phyloP scores from a whole-genome alignment of 176 grass and related monocot genomes.

The Oryza glaberrima region DNA sequence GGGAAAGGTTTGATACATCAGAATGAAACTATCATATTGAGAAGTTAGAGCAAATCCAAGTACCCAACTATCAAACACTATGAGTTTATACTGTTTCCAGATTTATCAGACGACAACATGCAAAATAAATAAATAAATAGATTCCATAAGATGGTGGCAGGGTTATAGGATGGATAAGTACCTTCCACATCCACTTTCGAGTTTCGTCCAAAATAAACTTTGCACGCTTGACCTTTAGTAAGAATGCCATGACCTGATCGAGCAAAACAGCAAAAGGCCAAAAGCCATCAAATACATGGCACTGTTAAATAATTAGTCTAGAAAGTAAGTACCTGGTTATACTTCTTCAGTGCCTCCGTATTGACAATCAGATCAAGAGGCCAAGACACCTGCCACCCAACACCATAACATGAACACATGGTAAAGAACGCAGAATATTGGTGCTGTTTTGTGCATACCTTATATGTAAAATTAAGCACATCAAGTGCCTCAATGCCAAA shows the following conservation, averaged over 20 bases:
- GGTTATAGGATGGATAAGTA: conserved; percentile 37
- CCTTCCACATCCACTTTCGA: conserved; percentile 98
- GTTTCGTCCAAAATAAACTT: conserved; percentile 94
- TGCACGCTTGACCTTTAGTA: conserved; percentile 93
- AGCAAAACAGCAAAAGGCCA: conserved; percentile 21
- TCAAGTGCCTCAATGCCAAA: conserved; percentile 95
- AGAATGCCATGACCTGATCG: conserved; percentile 92
- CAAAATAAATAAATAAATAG: not conserved
- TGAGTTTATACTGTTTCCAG: not conserved
- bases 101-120: not conserved
- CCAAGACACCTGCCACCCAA: conserved; percentile 82
- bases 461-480: conserved; percentile 86
- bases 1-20: conserved; percentile 26
- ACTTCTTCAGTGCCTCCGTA: conserved; percentile 83
- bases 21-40: conserved; percentile 13
- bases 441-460: conserved; percentile 56
- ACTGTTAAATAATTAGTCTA: not conserved
- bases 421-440: conserved; percentile 30
- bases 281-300: conserved; percentile 11
- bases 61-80: not conserved
- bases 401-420: conserved; percentile 38
- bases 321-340: conserved; percentile 71
- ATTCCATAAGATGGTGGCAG: conserved; percentile 5
- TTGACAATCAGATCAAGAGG: conserved; percentile 93
- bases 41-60: conserved; percentile 15